A percentile compares a stretch with the other conserved stretches of the same genome.
Evolutionary conservation across 192 early-diverging fungal genomes (phyloP).

Genomic region (Podila epigama): DNA sequence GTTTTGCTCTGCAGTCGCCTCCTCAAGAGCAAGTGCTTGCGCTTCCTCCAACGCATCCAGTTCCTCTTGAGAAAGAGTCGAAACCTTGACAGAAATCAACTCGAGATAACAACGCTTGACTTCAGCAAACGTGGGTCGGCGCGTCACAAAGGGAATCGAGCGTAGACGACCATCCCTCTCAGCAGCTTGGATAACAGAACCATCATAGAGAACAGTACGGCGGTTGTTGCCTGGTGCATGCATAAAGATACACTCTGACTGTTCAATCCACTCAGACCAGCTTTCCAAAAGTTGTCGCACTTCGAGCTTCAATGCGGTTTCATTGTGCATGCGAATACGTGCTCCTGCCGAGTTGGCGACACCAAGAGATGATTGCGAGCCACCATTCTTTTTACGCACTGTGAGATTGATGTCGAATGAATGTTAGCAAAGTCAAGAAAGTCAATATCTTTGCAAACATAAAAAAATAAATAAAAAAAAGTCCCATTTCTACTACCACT

Average conservation of each 20-base stretch:
- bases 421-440: background rate
- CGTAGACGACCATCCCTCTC: conserved; percentile 7
- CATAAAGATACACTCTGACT: conserved; percentile 75
- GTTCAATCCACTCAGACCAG: conserved; percentile 72
- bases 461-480: background rate
- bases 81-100: conserved; percentile 61
- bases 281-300: conserved; percentile 69
- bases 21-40: background rate
- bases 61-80: conserved; percentile 40
- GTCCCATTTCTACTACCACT: background rate
- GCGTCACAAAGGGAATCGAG: conserved; percentile 23
- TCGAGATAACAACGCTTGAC: conserved; percentile 68
- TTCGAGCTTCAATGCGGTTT: conserved; percentile 77
- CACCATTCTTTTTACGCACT: conserved; percentile 92
- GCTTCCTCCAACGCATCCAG: conserved; percentile 16
- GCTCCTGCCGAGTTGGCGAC: conserved; percentile 85
- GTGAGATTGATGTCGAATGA: no score
- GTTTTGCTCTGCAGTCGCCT: background rate
- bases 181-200: background rate
- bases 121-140: conserved; percentile 61
- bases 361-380: conserved; percentile 71
- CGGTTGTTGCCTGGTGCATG: conserved; percentile 66
- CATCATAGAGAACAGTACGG: conserved; percentile 4
- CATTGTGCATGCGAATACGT: conserved; percentile 85
- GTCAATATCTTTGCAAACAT: background rate